phyloP scores from a whole-genome alignment of 768 basidiomycete genomes.

The Rhizopogon vinicolor region DNA sequence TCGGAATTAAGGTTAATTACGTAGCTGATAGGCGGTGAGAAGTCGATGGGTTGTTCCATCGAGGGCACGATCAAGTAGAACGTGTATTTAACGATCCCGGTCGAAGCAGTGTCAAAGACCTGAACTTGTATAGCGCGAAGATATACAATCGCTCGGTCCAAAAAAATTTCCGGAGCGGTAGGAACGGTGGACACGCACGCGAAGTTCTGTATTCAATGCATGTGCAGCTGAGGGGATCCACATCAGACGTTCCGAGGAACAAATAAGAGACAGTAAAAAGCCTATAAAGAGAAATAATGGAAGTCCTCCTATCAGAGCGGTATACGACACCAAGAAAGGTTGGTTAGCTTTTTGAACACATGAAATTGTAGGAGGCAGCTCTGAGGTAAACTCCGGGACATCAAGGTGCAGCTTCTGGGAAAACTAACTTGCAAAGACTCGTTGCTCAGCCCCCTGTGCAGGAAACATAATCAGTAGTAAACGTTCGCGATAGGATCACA shows the following conservation, averaged over 20 bases:
- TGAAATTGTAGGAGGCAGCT: not conserved
- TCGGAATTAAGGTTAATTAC: too few relatives aligned
- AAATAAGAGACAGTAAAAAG: too few relatives aligned
- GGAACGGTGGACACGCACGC: not conserved
- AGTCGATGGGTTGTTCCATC: not conserved
- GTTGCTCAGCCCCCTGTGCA: not conserved
- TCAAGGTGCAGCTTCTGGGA: not conserved
- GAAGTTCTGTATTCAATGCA: not conserved
- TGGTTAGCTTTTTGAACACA: not conserved
- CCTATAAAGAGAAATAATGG: too few relatives aligned
- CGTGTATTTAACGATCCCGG: not conserved
- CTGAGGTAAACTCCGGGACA: not conserved
- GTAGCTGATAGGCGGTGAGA: not conserved
- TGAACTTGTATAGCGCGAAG: not conserved
- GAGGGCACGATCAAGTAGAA: not conserved
- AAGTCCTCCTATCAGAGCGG: too few relatives aligned
- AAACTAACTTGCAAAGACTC: not conserved
- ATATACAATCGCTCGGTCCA: not conserved
- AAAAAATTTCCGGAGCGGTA: not conserved
- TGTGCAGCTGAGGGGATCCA: too few relatives aligned
- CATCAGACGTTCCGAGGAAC: not conserved
- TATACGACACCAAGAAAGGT: not conserved
- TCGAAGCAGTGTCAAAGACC: not conserved
- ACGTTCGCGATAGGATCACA: not conserved
- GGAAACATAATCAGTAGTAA: too few relatives aligned